These are phyloP conservation scores for Lepraria neglecta DNA, from an alignment of 495 filamentous ascomycete species.

Conservation along the genomic window DNA sequence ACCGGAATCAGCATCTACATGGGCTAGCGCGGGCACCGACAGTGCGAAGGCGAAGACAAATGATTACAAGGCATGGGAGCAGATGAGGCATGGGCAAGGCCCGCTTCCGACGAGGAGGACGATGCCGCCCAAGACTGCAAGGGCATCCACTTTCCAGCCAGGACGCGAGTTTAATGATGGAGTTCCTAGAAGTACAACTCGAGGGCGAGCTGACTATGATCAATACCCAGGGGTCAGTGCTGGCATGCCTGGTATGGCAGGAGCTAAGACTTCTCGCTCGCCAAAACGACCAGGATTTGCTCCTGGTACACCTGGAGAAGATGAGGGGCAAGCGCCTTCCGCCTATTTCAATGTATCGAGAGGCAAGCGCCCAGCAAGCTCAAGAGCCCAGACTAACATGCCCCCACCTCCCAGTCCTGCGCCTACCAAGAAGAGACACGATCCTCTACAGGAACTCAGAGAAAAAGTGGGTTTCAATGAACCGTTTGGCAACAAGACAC, in stretches of 20 bases:
- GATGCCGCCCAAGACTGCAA: slow-evolving; percentile 21
- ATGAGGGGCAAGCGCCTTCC: slow-evolving; percentile 51
- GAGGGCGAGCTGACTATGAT: slow-evolving; percentile 43
- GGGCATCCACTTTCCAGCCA: slow-evolving; percentile 28
- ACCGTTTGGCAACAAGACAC: slow-evolving; percentile 33
- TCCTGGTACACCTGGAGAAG: slow-evolving; percentile 47
- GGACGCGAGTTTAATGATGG: slow-evolving; percentile 33
- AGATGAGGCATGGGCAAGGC: slow-evolving; percentile 48
- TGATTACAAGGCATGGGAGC: slow-evolving; percentile 61
- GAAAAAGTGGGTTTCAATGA: slow-evolving; percentile 17
- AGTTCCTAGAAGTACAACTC: slow-evolving; percentile 30
- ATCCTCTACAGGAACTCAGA: slow-evolving; percentile 16
- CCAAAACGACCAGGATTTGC: slow-evolving; percentile 50
- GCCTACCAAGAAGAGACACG: slow-evolving; percentile 31
- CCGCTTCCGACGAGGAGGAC: slow-evolving; percentile 29
- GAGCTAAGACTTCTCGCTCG: slow-evolving; percentile 39
- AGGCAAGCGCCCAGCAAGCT: slow-evolving; percentile 34
- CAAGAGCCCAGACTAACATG: slow-evolving; percentile 27
- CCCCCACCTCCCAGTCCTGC: slow-evolving; percentile 19
- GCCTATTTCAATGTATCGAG: slow-evolving; percentile 43
- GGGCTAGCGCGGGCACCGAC: slow-evolving; percentile 37
- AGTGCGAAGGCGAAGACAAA: slow-evolving; percentile 51
- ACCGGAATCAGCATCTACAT: slow-evolving; percentile 12
- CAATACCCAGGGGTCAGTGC: slow-evolving; percentile 34
- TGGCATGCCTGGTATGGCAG: slow-evolving; percentile 32